These are phyloP conservation scores for Lumnitzera racemosa DNA, from an alignment of 345 rosid genomes.

Conservation along the genomic window DNA sequence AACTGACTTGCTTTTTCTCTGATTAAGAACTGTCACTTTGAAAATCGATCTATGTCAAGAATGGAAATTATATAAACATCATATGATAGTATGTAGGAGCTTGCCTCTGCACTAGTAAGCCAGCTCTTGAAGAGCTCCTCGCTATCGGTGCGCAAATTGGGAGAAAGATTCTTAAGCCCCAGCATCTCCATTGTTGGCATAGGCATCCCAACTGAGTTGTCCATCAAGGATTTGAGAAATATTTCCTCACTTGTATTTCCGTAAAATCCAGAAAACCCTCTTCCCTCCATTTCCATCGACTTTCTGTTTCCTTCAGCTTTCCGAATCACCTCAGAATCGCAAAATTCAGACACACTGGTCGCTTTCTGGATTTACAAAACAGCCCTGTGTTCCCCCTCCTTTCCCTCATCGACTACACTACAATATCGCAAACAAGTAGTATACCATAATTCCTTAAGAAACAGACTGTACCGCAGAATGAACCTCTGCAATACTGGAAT, in stretches of 20 bases:
- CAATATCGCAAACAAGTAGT: too few relatives aligned
- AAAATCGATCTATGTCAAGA: neutral
- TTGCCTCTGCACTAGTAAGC: conserved; percentile 77
- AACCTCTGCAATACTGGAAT: neutral
- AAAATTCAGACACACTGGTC: neutral
- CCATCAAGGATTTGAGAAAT: conserved; percentile 60
- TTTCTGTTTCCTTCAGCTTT: conserved; percentile 20
- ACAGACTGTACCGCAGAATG: neutral
- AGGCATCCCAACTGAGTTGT: conserved; percentile 42
- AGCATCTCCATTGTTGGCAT: conserved; percentile 50
- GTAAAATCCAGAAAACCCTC: conserved; percentile 35
- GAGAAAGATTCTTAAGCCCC: conserved; percentile 52
- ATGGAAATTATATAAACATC: neutral
- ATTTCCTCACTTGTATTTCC: conserved; percentile 63
- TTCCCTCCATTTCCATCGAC: conserved; percentile 39
- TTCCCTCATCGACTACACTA: conserved; percentile 8
- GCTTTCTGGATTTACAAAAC: conserved; percentile 12
- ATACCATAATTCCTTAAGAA: too few relatives aligned
- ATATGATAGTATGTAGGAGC: conserved; percentile 9
- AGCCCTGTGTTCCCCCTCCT: conserved; percentile 14
- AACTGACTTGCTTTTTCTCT: too few relatives aligned
- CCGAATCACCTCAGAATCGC: conserved; percentile 5
- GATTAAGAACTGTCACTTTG: too few relatives aligned
- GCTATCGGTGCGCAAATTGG: conserved; percentile 46
- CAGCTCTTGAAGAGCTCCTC: conserved; percentile 76